Evolutionary conservation across 2,329 filamentous ascomycete species (phyloP), one percentile per base, ranked within the genome.

Genomic region (Sphaerulina populicola): DNA sequence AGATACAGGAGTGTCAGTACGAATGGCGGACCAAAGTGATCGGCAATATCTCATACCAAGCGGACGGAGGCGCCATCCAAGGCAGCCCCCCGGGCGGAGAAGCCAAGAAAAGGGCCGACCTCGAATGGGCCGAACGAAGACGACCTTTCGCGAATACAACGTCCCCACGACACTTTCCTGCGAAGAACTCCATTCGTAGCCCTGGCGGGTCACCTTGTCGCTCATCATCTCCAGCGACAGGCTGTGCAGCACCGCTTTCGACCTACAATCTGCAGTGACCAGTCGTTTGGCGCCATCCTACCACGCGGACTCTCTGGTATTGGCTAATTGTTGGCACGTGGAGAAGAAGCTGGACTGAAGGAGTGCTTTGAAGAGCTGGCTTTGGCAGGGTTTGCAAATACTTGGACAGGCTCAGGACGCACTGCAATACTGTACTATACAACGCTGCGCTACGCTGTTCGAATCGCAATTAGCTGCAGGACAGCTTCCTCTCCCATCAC

Each of bases 391-490:
- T 11, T 14, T 39, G 5, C n/a, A 39, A 41, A 21, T 41, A 27
- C 39, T 41, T 41, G 27, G 14, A 41, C 39, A 41, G 8, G 18
- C 8, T 27, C 15, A 18, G 21, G 3, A 36, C 49, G 43, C 45
- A 38, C 36, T 27, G 42, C 45, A 45, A 38, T 39, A 42, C 50
- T 27, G 23, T 27, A 27, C 23, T 27, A 27, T 27, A 27, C 23
- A 27, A 48, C 50, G 23, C 23, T 6, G 23, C 10, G 31, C 31
- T 35, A 9, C 31, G 31, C 31, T 35, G 12, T 35, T n/a, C 31
- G 31, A 11, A 21, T 29, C 46, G 39, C 42, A 40, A 7, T 40
- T 27, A 47, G 50, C 40, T 47, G 45, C 35, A 31, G 21, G 36
- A 37, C 39, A 33, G 30, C 39, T 31, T 27, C 15, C 21, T 33